A percentile compares a stretch with the other conserved stretches of the same genome.
These are phyloP conservation scores for Hypoxylon fuscum DNA, from an alignment of 495 filamentous ascomycete species.

Conservation along the genomic window DNA sequence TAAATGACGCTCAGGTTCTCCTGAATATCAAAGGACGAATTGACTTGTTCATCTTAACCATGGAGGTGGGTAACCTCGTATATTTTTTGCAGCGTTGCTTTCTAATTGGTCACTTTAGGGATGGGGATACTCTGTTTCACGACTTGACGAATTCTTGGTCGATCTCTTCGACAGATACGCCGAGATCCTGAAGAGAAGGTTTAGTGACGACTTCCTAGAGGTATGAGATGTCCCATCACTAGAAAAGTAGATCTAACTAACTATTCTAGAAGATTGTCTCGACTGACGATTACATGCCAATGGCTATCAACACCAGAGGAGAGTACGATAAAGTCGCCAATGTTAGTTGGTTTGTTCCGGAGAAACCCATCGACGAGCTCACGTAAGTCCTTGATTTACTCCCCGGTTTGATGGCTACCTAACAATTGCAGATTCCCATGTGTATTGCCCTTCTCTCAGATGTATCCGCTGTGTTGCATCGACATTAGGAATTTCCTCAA, in stretches of 20 bases:
- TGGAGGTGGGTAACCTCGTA: constrained; percentile 70
- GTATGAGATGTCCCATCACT: constrained; percentile 71
- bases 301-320: constrained; percentile 88
- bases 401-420: constrained; percentile 13
- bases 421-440: constrained; percentile 75
- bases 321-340: constrained; percentile 95
- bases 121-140: constrained; percentile 86
- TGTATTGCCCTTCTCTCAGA: constrained; percentile 95
- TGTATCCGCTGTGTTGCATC: constrained; percentile 98
- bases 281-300: constrained; percentile 99
- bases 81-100: background rate
- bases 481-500: constrained; percentile 96
- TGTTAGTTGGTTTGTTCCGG: constrained; percentile 91
- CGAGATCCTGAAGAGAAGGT: constrained; percentile 86
- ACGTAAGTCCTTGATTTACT: constrained; percentile 60
- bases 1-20: constrained; percentile 84
- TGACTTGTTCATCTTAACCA: constrained; percentile 95
- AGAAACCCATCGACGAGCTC: constrained; percentile 77
- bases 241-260: constrained; percentile 73
- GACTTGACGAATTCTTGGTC: constrained; percentile 83
- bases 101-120: constrained; percentile 60
- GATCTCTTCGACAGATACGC: constrained; percentile 92
- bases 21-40: constrained; percentile 92
- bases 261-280: constrained; percentile 84
- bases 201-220: constrained; percentile 93